A percentile compares a stretch with the other conserved stretches of the same genome.
phyloP scores from a whole-genome alignment of 108 stramenopile genomes.

The Discostella stelligeroides region DNA sequence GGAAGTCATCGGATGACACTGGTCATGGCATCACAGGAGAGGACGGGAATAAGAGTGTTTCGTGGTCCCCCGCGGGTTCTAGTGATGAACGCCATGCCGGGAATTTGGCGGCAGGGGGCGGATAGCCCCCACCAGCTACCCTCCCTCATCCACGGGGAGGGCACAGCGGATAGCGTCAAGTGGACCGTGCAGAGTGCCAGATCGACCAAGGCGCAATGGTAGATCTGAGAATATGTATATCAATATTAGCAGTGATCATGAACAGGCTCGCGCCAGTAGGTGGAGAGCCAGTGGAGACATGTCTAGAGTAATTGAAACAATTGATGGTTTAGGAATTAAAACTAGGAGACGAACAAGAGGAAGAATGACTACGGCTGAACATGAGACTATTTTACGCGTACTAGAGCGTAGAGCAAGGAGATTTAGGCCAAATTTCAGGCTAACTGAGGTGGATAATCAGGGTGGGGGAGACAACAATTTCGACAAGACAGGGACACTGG shows the following conservation, averaged over 20 bases:
- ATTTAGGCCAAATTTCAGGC: background rate
- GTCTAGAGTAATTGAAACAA: background rate
- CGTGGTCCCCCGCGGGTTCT: too few relatives aligned
- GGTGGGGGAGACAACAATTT: background rate
- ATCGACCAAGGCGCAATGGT: background rate
- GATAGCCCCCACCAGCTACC: too few relatives aligned
- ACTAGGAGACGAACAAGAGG: background rate
- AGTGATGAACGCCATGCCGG: too few relatives aligned
- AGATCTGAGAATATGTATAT: background rate
- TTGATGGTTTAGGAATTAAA: background rate
- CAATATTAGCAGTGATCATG: background rate
- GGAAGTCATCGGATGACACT: too few relatives aligned
- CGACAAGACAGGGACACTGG: background rate
- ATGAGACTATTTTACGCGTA: background rate
- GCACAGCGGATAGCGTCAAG: background rate
- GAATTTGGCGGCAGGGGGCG: too few relatives aligned
- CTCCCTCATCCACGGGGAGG: constrained; percentile 1
- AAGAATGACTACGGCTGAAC: background rate
- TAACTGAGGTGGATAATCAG: background rate
- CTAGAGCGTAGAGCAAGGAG: background rate
- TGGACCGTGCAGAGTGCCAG: background rate
- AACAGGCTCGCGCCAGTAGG: background rate
- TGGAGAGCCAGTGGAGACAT: background rate
- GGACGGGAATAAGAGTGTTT: too few relatives aligned
- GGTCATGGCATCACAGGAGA: too few relatives aligned